A percentile compares a stretch with the other conserved stretches of the same genome.
These are phyloP conservation scores for Phytophthora idaei DNA, from an alignment of 352 stramenopile species.

Conservation along the genomic window DNA sequence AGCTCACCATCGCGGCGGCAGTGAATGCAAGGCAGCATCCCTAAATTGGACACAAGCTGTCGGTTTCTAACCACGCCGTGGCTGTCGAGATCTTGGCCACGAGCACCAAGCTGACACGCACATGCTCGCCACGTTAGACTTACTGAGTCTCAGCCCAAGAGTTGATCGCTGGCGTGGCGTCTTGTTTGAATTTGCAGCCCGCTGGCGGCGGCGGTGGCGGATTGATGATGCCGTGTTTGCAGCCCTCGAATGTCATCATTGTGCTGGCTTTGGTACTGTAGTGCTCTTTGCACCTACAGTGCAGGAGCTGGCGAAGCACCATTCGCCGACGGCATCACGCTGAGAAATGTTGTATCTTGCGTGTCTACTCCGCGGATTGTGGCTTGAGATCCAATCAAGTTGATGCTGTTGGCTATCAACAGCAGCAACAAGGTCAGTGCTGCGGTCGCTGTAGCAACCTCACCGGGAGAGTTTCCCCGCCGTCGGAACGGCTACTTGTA, in stretches of 20 bases:
- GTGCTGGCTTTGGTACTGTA: background rate
- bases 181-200: conserved; percentile 14
- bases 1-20: conserved; percentile 21
- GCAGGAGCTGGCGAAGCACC: background rate
- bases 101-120: background rate
- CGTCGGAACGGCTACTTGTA: too few relatives aligned
- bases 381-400: background rate
- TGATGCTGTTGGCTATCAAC: too few relatives aligned
- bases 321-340: background rate
- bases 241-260: conserved; percentile 1
- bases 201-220: background rate
- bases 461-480: too few relatives aligned
- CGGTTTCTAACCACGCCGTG: background rate
- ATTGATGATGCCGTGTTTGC: conserved; percentile 14
- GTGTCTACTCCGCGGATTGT: conserved; percentile 8
- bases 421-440: too few relatives aligned
- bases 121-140: conserved; percentile 11
- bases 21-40: conserved; percentile 9
- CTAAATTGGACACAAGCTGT: background rate
- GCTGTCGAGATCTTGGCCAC: background rate
- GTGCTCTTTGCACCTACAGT: background rate
- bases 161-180: background rate
- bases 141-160: background rate
- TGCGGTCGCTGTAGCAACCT: too few relatives aligned
- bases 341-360: conserved; percentile 21